These are phyloP conservation scores for Wickerhamiella allomyrinae DNA, from an alignment of 805 yeast genomes.

Conservation along the genomic window DNA sequence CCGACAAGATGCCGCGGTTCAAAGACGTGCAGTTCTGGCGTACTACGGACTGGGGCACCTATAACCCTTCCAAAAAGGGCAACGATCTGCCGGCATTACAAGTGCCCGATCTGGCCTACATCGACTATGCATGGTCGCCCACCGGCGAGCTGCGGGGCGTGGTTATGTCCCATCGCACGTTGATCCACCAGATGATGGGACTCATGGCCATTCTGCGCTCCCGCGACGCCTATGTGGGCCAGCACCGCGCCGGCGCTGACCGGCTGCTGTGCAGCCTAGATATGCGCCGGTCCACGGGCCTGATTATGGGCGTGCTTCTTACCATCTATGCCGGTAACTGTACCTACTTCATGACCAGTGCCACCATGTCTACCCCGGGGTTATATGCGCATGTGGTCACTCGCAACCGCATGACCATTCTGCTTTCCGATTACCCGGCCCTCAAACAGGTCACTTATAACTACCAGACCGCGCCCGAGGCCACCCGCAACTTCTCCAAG, in stretches of 20 bases:
- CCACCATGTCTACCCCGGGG: conserved; percentile 66
- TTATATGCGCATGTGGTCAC: conserved; percentile 71
- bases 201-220: conserved; percentile 48
- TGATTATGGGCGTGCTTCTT: conserved; percentile 66
- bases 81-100: conserved; percentile 50
- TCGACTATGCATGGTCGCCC: conserved; percentile 82
- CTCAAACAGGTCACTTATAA: conserved; percentile 83
- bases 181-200: conserved; percentile 76
- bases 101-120: conserved; percentile 77
- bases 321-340: conserved; percentile 76
- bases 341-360: conserved; percentile 64
- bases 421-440: conserved; percentile 77
- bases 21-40: conserved; percentile 60
- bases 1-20: conserved; percentile 49
- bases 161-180: conserved; percentile 77
- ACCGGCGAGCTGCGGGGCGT: conserved; percentile 88
- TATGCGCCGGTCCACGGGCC: conserved; percentile 68
- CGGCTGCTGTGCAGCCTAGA: conserved; percentile 53
- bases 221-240: conserved; percentile 28
- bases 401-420: conserved; percentile 50
- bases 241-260: conserved; percentile 21
- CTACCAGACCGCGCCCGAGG: conserved; percentile 77
- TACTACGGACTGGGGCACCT: conserved; percentile 75
- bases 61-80: conserved; percentile 41
- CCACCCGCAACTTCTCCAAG: conserved; percentile 66